Evolutionary conservation across 768 basidiomycete genomes (phyloP).

Genomic region (Pholiota microspora): DNA sequence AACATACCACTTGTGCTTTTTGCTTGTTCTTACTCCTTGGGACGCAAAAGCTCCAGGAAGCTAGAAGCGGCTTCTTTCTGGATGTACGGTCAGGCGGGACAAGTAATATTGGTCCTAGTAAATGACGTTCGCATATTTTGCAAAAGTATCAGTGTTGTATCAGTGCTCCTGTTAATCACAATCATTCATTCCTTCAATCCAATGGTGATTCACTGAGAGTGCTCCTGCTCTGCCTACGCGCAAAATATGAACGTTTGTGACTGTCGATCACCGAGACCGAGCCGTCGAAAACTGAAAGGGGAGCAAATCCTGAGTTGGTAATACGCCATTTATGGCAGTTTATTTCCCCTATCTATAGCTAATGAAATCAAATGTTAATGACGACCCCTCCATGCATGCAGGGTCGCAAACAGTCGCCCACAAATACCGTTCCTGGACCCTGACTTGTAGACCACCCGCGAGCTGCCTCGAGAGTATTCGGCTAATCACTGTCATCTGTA

Average conservation of each 20-base stretch:
- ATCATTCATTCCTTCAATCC: background rate
- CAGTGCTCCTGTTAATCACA: background rate
- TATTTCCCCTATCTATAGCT: background rate
- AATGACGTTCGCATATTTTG: no score
- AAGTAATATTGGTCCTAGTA: no score
- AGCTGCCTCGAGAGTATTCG: background rate
- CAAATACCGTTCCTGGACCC: background rate
- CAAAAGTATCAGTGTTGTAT: no score
- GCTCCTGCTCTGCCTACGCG: background rate
- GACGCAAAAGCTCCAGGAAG: background rate
- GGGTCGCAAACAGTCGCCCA: background rate
- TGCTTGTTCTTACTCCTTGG: background rate
- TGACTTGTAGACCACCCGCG: background rate
- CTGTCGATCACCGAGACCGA: slow-evolving; percentile 10
- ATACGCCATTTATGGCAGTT: slow-evolving; percentile 3
- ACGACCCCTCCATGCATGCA: background rate
- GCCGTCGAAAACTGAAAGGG: background rate
- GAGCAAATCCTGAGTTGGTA: slow-evolving; percentile 6
- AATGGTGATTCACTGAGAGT: background rate
- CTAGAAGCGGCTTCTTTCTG: background rate
- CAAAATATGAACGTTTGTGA: background rate
- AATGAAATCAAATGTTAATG: background rate
- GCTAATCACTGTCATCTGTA: background rate
- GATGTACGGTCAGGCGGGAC: no score
- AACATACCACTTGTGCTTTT: background rate